A percentile compares a stretch with the other conserved stretches of the same genome.
These are phyloP conservation scores for Pleurozium schreberi DNA, from an alignment of 225 moss, liverwort and hornwort species.

Conservation along the genomic window DNA sequence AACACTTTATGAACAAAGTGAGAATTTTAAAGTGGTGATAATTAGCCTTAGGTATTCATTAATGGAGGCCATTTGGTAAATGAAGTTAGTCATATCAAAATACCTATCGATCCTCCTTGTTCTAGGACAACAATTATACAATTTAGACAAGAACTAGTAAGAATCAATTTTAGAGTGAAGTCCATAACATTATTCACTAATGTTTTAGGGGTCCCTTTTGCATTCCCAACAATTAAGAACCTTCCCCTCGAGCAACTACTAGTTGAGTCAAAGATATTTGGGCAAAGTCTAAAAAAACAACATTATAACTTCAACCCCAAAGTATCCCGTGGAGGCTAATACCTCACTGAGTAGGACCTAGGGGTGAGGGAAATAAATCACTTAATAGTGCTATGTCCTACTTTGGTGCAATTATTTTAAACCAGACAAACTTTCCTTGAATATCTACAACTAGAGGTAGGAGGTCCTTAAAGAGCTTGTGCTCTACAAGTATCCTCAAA, in stretches of 20 bases:
- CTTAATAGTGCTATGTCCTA: neutral
- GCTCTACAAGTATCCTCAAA: neutral
- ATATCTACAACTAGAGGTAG: neutral
- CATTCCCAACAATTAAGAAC: neutral
- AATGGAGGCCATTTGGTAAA: neutral
- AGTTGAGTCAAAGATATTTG: neutral
- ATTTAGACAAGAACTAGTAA: fast-evolving
- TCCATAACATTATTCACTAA: too few species aligned
- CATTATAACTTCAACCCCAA: neutral
- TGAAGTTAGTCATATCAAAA: neutral
- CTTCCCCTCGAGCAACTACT: neutral
- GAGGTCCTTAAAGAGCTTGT: fast-evolving
- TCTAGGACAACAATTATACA: fast-evolving
- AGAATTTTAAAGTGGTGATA: too few species aligned
- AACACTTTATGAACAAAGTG: neutral
- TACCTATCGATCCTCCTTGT: fast-evolving
- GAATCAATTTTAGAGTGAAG: neutral
- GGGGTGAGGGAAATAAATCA: too few species aligned
- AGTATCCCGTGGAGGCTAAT: fast-evolving
- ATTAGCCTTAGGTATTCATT: too few species aligned
- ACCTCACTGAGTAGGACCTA: fast-evolving
- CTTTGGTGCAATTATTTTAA: neutral
- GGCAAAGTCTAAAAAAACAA: fast-evolving
- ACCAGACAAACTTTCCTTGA: neutral
- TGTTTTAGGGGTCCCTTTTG: neutral